Evolutionary conservation across 1,284 basidiomycete species (phyloP), one percentile per base, ranked within the genome.

Genomic region (Leccinum pachyderme): DNA sequence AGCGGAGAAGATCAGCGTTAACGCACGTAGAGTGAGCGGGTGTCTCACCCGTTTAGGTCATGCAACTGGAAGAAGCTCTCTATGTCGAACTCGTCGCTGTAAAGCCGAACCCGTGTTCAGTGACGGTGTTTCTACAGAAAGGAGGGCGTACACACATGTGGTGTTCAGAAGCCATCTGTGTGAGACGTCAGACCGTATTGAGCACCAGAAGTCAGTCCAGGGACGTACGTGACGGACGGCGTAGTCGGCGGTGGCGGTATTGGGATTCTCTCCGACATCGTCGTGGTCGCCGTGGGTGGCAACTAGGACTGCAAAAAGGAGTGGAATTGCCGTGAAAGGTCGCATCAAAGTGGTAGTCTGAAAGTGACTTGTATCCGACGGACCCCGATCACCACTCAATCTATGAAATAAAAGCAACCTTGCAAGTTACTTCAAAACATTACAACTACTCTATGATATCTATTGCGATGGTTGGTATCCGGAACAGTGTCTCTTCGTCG

Each of bases 51-150:
- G 74, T 98, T 86, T 56, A 98, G 78, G 73, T 98, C 95, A 72
- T 98, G 95, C 9, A 98, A 78, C 57, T 87, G 84, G 77, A 93
- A 93, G 79, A 93, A 93, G 68, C 87, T 89, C 59, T 80, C 75
- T 18, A 83, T 74, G 68, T 93, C 90, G 58, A 93, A 93, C 6
- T 84, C 79, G 67, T 91, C 89, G 58, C 90, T 93, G 64, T 2
- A 24, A 35, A 44, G 53, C 15, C 45, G 13, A 12, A 39, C 41
- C 52, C 39, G 54, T 33, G 41, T 12, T 60, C n/a, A 59, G 51
- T 29, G 27, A 13, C 18, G 31, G n/a, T 5, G 39, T 18, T 41
- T 0, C 39, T 15, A 29, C 5, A 5, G 25, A 44, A 44, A 43
- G 39, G 22, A 24, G 39, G 37, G n/a, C 29, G 51, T 49, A 52